Conservation (phyloP, 306 rosid species). For the Malus orientalis region DNA sequence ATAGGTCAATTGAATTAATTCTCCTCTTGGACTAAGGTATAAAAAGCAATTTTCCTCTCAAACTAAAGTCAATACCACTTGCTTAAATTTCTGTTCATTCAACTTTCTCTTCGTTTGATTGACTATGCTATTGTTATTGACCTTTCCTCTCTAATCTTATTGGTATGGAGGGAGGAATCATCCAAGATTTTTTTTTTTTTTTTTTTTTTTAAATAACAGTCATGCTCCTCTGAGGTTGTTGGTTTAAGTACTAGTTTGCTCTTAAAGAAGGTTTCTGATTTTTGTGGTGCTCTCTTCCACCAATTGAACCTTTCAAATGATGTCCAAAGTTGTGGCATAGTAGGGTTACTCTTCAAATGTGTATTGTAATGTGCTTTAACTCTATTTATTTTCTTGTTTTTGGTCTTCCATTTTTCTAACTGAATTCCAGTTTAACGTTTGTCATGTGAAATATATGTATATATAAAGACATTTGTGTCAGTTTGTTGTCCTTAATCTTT, state of each 20-base stretch:
- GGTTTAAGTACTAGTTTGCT: neutral
- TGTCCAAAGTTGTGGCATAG: neutral
- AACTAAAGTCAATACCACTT: too few relatives aligned
- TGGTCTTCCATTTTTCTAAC: too few relatives aligned
- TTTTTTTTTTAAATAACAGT: neutral
- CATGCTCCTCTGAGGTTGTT: neutral
- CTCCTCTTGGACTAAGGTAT: too few relatives aligned
- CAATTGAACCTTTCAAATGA: neutral
- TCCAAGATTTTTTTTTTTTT: neutral
- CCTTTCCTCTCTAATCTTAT: neutral
- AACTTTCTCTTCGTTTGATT: too few relatives aligned
- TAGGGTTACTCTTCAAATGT: neutral
- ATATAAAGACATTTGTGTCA: neutral
- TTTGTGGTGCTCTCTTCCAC: neutral
- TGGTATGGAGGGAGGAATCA: neutral
- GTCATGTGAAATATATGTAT: neutral
- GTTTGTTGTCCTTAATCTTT: neutral
- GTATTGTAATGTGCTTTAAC: neutral
- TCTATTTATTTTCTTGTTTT: neutral
- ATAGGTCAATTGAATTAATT: too few relatives aligned
- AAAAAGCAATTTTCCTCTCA: too few relatives aligned
- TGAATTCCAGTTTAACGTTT: neutral
- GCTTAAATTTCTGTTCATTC: too few relatives aligned
- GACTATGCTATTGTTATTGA: too few relatives aligned
- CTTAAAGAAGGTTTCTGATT: neutral